These are phyloP conservation scores for Clavispora phyllophila DNA, from an alignment of 805 yeast genomes.

Conservation along the genomic window DNA sequence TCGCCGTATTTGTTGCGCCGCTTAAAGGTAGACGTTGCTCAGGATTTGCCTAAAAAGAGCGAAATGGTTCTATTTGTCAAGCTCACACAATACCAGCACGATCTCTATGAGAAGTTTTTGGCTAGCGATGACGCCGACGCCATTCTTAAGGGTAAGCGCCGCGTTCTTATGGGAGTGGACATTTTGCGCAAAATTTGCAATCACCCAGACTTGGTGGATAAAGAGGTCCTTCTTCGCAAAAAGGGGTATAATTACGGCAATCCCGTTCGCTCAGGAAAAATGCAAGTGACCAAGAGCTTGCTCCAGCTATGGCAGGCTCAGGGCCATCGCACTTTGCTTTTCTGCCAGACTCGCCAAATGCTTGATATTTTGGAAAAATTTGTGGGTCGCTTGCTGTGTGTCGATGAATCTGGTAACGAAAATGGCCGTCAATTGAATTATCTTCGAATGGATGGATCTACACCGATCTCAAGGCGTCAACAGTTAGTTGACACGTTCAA, in stretches of 20 bases:
- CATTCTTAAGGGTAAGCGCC: conserved; percentile 69
- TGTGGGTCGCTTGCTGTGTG: conserved; percentile 31
- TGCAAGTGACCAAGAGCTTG: conserved; percentile 80
- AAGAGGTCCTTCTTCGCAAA: conserved; percentile 32
- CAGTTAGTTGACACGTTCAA: conserved; percentile 77
- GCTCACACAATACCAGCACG: conserved; percentile 70
- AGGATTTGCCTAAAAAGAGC: conserved; percentile 85
- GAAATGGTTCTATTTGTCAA: conserved; percentile 94
- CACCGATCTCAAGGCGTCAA: conserved; percentile 75
- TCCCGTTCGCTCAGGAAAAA: conserved; percentile 71
- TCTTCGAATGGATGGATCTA: conserved; percentile 92
- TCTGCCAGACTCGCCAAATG: conserved; percentile 94
- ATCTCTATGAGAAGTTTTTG: conserved; percentile 67
- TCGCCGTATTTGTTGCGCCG: conserved; percentile 86
- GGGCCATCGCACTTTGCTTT: conserved; percentile 75
- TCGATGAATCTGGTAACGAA: background rate
- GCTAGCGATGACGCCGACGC: conserved; percentile 70
- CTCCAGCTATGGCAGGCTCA: conserved; percentile 72
- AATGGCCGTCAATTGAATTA: conserved; percentile 34
- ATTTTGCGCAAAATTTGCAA: conserved; percentile 87
- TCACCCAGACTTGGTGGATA: conserved; percentile 80
- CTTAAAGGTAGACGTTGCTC: conserved; percentile 90
- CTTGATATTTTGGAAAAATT: conserved; percentile 77
- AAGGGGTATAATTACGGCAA: conserved; percentile 46
- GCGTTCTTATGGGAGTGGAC: conserved; percentile 86